Evolutionary conservation across 768 basidiomycete species (phyloP), one percentile per base, ranked within the genome.

Genomic region (Gymnopilus junonius): DNA sequence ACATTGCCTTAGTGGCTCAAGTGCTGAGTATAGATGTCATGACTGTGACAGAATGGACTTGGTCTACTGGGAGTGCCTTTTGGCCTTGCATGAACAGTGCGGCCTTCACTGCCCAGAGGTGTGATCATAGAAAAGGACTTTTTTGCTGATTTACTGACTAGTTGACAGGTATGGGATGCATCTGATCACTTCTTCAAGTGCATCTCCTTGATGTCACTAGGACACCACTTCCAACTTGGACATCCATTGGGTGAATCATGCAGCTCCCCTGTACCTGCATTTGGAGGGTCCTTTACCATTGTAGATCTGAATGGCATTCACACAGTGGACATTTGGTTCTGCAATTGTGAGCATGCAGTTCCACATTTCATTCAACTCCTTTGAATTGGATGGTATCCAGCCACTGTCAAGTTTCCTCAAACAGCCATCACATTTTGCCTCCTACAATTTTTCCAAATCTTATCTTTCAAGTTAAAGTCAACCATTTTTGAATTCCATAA

Each of bases 271-370:
- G 10, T 34, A 8, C 45, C 60, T 0, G 55, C 67, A 7, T 58
- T 34, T 32, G 20, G 27, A 12, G 60, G 72, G n/a, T 60, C 70
- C 8, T 79, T 78, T 55, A 65, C 72, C 2, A 61, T 80, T 15
- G 57, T 80, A 51, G 67, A 77, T 57, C 62, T 46, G 0, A 66
- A 68, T 55, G 76, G 74, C 0, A 70, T 80, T 17, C 78, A 79
- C 54, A 34, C 64, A 2, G 70, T 79, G 3, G 58, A 32, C 4
- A 34, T 79, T 0, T 65, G 73, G 56, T 79, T 72, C 58, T 80
- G 79, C 57, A 65, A 63, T 1, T 80, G 78, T 63, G 62, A 66
- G 5, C 45, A 62, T 0, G 25, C 23, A 34, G 37, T 64, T n/a
- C 53, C 63, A 1, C 70, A 58, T 6, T 55, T 62, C 10, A 55